Percentiles rank a stretch among this genome's conserved stretches.
These are phyloP conservation scores for Dothiorella sarmentorum DNA, from an alignment of 2,329 filamentous ascomycete species.

Conservation along the genomic window DNA sequence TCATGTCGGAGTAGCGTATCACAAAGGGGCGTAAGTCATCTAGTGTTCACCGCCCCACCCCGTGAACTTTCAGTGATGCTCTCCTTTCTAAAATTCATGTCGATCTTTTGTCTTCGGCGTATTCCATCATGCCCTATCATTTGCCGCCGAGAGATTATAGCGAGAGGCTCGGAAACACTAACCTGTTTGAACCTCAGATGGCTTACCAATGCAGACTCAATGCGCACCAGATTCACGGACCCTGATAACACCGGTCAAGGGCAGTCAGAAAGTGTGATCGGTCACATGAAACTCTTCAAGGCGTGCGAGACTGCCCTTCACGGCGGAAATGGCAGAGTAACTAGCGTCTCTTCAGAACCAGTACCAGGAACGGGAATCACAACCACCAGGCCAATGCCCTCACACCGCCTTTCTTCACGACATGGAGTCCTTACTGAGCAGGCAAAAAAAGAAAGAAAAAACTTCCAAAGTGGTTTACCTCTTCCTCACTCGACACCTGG, in stretches of 20 bases:
- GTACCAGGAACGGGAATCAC: neutral
- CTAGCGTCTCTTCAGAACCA: neutral
- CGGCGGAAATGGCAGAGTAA: neutral
- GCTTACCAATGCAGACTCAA: neutral
- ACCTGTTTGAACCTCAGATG: neutral
- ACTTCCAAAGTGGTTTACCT: neutral
- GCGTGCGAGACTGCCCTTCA: neutral
- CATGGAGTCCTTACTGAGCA: neutral
- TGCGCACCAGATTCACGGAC: neutral
- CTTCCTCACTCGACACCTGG: neutral
- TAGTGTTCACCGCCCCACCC: neutral
- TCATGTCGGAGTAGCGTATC: neutral
- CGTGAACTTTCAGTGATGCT: neutral
- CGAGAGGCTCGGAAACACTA: neutral
- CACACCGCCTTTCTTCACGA: conserved; percentile 6
- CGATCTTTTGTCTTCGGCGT: too few relatives aligned
- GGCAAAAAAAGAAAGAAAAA: neutral
- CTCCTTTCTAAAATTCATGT: neutral
- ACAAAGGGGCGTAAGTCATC: neutral
- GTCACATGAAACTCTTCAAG: neutral
- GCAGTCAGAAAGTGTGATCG: neutral
- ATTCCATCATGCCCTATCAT: neutral
- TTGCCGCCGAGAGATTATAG: neutral
- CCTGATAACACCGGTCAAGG: neutral
- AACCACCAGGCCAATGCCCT: neutral